A percentile compares a stretch with the other conserved stretches of the same genome.
phyloP scores from a whole-genome alignment of 306 rosid species.

The Sphenostylis stenocarpa region DNA sequence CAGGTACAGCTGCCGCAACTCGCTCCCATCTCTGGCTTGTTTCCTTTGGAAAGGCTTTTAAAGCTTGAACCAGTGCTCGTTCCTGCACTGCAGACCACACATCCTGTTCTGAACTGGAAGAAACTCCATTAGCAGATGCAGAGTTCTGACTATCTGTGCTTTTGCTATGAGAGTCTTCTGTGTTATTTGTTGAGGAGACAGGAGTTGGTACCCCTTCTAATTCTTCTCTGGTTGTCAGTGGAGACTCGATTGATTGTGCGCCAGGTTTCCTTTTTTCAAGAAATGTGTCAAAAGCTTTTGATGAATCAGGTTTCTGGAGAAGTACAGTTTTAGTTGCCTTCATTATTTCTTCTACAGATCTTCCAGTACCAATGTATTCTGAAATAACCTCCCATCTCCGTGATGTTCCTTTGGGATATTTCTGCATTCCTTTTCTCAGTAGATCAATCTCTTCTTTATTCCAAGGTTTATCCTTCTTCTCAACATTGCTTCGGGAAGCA shows the following conservation, averaged over 20 bases:
- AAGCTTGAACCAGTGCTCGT: conserved; percentile 90
- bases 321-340: conserved; percentile 95
- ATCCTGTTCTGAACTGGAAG: conserved; percentile 69
- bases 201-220: conserved; percentile 47
- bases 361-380: conserved; percentile 87
- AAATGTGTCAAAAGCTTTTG: conserved; percentile 90
- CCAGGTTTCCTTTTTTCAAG: conserved; percentile 95
- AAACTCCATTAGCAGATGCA: conserved; percentile 46
- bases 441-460: conserved; percentile 88
- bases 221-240: conserved; percentile 86
- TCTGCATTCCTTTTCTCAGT: conserved; percentile 80
- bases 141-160: conserved; percentile 41
- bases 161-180: conserved; percentile 38
- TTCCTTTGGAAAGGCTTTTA: conserved; percentile 93
- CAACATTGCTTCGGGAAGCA: conserved; percentile 42
- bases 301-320: conserved; percentile 92
- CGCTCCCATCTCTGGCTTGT: conserved; percentile 90
- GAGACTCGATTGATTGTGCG: conserved; percentile 80
- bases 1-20: conserved; percentile 91
- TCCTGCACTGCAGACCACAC: conserved; percentile 92
- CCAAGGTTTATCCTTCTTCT: conserved; percentile 96
- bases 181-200: conserved; percentile 26
- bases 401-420: conserved; percentile 93
- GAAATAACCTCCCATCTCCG: conserved; percentile 98
- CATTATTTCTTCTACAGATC: conserved; percentile 95